Conservation (phyloP, 2,329 filamentous ascomycete species). For the Ophiostoma piceae region DNA sequence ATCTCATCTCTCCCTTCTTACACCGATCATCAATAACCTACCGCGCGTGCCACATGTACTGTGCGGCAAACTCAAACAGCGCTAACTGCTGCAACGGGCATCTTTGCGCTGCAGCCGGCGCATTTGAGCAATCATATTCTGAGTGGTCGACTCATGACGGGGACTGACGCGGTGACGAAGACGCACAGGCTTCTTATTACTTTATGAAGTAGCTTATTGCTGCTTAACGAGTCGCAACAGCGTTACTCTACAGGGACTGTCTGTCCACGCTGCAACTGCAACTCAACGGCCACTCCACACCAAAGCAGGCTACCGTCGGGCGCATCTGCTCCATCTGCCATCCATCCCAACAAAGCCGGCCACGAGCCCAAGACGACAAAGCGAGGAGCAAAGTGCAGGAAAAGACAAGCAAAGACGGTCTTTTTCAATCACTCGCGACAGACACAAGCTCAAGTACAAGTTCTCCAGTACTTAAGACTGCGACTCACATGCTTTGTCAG, state of each 20-base stretch:
- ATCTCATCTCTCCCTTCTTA: background rate
- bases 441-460: too few relatives aligned
- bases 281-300: background rate
- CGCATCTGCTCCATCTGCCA: background rate
- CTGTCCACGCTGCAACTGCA: background rate
- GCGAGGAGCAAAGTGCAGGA: too few relatives aligned
- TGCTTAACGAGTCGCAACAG: background rate
- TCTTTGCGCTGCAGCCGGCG: constrained; percentile 1
- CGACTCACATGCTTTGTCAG: too few relatives aligned
- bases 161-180: background rate
- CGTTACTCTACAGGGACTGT: background rate
- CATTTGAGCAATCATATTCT: background rate
- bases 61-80: constrained; percentile 19
- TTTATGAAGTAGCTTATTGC: background rate
- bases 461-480: background rate
- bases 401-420: too few relatives aligned
- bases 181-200: background rate
- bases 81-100: constrained; percentile 19
- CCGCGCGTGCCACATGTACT: constrained; percentile 1
- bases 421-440: too few relatives aligned
- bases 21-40: background rate
- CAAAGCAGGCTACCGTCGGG: background rate
- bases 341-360: background rate
- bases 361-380: background rate
- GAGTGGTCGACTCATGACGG: background rate